Conservation (phyloP, 2,329 filamentous ascomycete genomes). For the Monosporascus sp. region DNA sequence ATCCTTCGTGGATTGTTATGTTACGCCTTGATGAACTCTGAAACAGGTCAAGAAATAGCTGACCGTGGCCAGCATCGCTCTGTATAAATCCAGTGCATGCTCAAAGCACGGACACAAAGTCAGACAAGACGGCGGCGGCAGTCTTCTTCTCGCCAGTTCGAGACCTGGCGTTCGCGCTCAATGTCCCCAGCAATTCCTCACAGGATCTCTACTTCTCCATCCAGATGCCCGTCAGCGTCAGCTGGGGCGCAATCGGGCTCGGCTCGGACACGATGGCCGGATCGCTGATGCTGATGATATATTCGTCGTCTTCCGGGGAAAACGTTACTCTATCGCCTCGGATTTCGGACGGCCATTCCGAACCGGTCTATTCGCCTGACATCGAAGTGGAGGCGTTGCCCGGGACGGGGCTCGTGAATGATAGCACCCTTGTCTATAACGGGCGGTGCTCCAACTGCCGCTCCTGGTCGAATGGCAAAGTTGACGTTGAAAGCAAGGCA, state of each 20-base stretch:
- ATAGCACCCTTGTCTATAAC: conserved; percentile 41
- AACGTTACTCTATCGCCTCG: conserved; percentile 55
- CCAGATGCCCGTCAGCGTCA: conserved; percentile 37
- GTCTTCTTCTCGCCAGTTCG: conserved; percentile 22
- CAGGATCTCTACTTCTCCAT: conserved; percentile 52
- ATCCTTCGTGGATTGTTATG: background rate
- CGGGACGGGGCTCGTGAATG: conserved; percentile 43
- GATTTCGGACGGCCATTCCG: conserved; percentile 43
- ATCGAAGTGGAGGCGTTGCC: conserved; percentile 40
- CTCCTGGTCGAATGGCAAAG: conserved; percentile 42
- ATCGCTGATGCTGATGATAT: conserved; percentile 51
- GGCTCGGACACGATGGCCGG: conserved; percentile 47
- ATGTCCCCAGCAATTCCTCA: conserved; percentile 64
- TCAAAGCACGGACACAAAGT: conserved; percentile 8
- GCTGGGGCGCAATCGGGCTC: conserved; percentile 53
- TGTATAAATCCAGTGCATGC: conserved; percentile 9
- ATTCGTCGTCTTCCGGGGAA: conserved; percentile 39
- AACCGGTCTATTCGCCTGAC: conserved; percentile 43
- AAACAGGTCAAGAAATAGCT: too few relatives aligned
- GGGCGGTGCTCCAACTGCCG: conserved; percentile 51
- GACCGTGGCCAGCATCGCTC: background rate
- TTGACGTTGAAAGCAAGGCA: conserved; percentile 44
- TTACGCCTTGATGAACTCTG: background rate
- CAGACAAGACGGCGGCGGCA: conserved; percentile 15
- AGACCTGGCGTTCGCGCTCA: conserved; percentile 57